Evolutionary conservation across 1,284 basidiomycete genomes (phyloP), one percentile per base, ranked within the genome.

Genomic region (Pholiota adiposa): DNA sequence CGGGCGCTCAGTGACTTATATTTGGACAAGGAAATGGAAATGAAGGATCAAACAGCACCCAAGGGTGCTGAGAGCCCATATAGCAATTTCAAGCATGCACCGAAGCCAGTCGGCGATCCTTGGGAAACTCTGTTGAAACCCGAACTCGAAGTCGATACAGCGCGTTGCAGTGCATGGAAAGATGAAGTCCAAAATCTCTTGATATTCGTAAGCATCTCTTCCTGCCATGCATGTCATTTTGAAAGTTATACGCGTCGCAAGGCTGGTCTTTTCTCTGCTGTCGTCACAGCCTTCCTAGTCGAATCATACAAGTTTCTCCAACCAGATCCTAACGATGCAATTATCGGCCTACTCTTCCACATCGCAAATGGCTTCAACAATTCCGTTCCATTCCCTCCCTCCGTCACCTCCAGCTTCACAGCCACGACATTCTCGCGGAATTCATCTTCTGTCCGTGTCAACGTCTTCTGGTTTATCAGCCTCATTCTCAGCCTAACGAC

Each of bases 131-230:
- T 63, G 4, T 55, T 65, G n/a, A 54, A 63, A 11, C 58, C 60
- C 2, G 54, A 61, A 9, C 40, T 63, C 40, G 59, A 64, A 23
- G 56, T 63, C 19, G 65, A 67, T 55, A 64, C 62, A 25, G 56
- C 46, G 1, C 54, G 60, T 21, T 66, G 63, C 43, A 61, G 66
- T 48, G 59, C 60, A 1, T 69, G 68, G 68, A 66, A 64, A 36
- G 68, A 68, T 25, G 68, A 69, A 33, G 61, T 69, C 1, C 65
- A 67, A 33, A 69, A 69, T 23, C 54, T 68, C 9, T 55, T 69
- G 8, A 65, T 69, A 33, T 68, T 68, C 43, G 67, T 69, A 31
- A 44, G 58, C n/a, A n/a, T n/a, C n/a, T n/a, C n/a, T n/a, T n/a
- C n/a, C n/a, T n/a, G 31, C 5, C 12, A 33, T 33, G 31, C 31